phyloP scores from a whole-genome alignment of 2,329 filamentous ascomycete genomes.

The Fusarium annulatum region DNA sequence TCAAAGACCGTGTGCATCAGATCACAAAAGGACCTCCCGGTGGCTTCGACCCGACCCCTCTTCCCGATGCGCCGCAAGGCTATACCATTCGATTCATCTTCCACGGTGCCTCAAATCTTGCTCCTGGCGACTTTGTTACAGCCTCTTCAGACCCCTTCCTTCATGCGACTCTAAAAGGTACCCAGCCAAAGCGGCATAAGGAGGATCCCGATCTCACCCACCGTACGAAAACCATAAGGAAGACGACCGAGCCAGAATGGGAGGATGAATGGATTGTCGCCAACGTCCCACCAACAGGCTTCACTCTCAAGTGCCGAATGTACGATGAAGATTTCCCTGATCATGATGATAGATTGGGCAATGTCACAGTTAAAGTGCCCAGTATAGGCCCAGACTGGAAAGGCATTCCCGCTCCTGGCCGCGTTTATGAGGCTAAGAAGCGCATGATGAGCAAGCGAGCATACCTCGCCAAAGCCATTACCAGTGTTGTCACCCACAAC shows the following conservation, averaged over 20 bases:
- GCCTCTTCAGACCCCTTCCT: conserved; percentile 88
- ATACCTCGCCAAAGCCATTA: conserved; percentile 77
- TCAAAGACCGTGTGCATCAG: conserved; percentile 44
- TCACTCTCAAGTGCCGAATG: conserved; percentile 84
- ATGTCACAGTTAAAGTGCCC: conserved; percentile 77
- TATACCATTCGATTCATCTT: conserved; percentile 90
- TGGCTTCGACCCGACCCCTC: conserved; percentile 82
- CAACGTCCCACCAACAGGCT: conserved; percentile 84
- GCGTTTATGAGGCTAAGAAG: conserved; percentile 80
- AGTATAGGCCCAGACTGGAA: conserved; percentile 72
- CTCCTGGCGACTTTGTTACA: conserved; percentile 81
- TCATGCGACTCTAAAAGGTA: conserved; percentile 77
- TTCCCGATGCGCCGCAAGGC: conserved; percentile 78
- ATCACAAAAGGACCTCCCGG: conserved; percentile 67
- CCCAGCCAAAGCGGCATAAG: conserved; percentile 80
- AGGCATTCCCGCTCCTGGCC: conserved; percentile 69
- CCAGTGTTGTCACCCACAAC: conserved; percentile 69
- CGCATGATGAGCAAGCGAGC: conserved; percentile 88
- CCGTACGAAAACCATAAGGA: conserved; percentile 80
- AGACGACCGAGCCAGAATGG: conserved; percentile 81
- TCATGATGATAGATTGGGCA: conserved; percentile 87
- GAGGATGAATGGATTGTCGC: conserved; percentile 88
- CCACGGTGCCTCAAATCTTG: conserved; percentile 82
- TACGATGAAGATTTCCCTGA: conserved; percentile 93
- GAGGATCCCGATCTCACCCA: conserved; percentile 82